These are phyloP conservation scores for Xylaria curta DNA, from an alignment of 495 filamentous ascomycete species.

Conservation along the genomic window DNA sequence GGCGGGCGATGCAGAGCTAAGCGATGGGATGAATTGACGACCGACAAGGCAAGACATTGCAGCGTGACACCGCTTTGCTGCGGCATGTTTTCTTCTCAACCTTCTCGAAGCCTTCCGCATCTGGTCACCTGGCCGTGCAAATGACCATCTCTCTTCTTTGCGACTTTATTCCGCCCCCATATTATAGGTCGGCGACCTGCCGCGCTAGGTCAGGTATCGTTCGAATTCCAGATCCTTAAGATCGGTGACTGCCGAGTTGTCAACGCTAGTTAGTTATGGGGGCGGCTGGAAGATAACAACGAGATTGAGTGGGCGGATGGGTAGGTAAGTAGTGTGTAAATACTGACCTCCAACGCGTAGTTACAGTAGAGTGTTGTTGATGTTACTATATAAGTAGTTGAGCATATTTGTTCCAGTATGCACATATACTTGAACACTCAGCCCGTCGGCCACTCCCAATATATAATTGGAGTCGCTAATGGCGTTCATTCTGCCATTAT, in stretches of 20 bases:
- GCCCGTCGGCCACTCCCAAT: not conserved
- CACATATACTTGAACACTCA: not conserved
- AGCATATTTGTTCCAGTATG: not conserved
- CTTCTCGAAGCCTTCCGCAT: conserved; percentile 46
- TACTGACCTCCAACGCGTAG: not conserved
- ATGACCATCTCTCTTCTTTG: conserved; percentile 31
- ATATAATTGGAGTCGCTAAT: not conserved
- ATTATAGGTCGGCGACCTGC: conserved; percentile 18
- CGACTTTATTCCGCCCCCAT: conserved; percentile 21
- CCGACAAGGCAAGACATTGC: not conserved
- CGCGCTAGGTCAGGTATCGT: conserved; percentile 14
- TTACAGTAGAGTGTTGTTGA: not conserved
- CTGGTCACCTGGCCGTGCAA: conserved; percentile 35
- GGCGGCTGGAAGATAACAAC: not conserved
- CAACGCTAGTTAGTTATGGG: not conserved
- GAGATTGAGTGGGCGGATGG: not conserved
- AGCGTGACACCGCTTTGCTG: conserved; percentile 22
- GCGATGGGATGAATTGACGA: conserved; percentile 4
- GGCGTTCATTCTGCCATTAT: not conserved
- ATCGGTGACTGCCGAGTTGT: conserved; percentile 22
- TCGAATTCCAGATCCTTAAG: conserved; percentile 22
- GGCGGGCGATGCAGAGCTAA: not conserved
- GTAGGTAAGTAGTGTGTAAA: not conserved
- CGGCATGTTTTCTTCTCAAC: conserved; percentile 27
- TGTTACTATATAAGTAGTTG: not conserved